These are phyloP conservation scores for Xylaria acuta DNA, from an alignment of 495 filamentous ascomycete genomes.

Conservation along the genomic window DNA sequence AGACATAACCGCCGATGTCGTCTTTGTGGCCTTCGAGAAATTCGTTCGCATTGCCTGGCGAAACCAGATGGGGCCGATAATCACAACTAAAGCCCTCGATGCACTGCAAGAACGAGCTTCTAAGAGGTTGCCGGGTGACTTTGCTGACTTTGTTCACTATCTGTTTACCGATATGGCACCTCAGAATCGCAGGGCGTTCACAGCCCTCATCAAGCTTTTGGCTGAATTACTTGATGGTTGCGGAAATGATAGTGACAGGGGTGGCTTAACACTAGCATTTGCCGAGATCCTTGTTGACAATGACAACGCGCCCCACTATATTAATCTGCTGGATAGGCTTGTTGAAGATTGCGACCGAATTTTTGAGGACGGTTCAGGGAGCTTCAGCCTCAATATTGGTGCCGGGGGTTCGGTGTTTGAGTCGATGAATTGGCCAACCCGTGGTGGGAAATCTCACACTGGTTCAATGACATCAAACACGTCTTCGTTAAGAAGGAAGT, in stretches of 20 bases:
- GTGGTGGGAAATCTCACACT: slow-evolving; percentile 53
- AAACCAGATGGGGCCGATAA: slow-evolving; percentile 83
- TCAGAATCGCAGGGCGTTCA: slow-evolving; percentile 89
- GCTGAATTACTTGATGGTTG: slow-evolving; percentile 93
- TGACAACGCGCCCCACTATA: slow-evolving; percentile 79
- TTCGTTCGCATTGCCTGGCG: slow-evolving; percentile 90
- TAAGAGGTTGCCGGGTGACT: slow-evolving; percentile 75
- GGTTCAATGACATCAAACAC: slow-evolving; percentile 68
- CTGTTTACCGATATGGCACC: slow-evolving; percentile 82
- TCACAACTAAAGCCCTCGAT: slow-evolving; percentile 68
- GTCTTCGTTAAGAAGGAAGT: slow-evolving; percentile 82
- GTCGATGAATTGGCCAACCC: slow-evolving; percentile 51
- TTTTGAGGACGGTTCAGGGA: slow-evolving; percentile 68
- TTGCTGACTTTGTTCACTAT: slow-evolving; percentile 82
- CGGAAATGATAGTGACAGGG: slow-evolving; percentile 90
- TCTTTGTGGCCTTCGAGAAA: slow-evolving; percentile 93
- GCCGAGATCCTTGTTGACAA: slow-evolving; percentile 84
- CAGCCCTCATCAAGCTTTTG: slow-evolving; percentile 81
- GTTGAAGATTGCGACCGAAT: slow-evolving; percentile 91
- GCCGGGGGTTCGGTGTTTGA: slow-evolving; percentile 48
- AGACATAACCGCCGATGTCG: slow-evolving; percentile 82
- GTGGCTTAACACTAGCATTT: slow-evolving; percentile 88
- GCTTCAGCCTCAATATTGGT: slow-evolving; percentile 50
- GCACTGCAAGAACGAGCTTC: slow-evolving; percentile 77
- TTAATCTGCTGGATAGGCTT: slow-evolving; percentile 87